Percentiles rank a stretch among this genome's conserved stretches.
These are phyloP conservation scores for Amylostereum areolatum DNA, from an alignment of 1,284 basidiomycete species.

Conservation along the genomic window DNA sequence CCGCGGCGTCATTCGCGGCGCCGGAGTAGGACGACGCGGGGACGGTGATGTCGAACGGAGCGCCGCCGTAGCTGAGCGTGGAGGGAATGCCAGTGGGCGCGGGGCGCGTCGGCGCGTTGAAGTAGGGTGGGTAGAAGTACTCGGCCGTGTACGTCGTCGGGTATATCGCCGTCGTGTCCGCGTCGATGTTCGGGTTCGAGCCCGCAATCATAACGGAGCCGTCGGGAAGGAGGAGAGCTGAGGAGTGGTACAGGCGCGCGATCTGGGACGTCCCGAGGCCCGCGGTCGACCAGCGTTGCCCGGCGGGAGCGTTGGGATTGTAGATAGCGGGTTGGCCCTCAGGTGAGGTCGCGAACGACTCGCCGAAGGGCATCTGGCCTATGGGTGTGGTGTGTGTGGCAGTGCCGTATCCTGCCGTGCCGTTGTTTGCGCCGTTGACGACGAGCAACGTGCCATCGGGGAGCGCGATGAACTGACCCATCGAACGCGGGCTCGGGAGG, in stretches of 20 bases:
- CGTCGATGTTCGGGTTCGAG: constrained; percentile 91
- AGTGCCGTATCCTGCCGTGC: constrained; percentile 66
- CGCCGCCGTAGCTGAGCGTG: constrained; percentile 82
- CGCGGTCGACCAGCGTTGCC: constrained; percentile 68
- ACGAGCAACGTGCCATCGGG: constrained; percentile 72
- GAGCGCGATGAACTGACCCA: constrained; percentile 83
- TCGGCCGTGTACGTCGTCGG: constrained; percentile 87
- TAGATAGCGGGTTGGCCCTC: constrained; percentile 71
- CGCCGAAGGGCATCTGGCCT: constrained; percentile 53
- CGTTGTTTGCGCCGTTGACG: constrained; percentile 76
- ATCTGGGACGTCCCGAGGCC: constrained; percentile 59
- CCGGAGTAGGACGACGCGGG: constrained; percentile 62
- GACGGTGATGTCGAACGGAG: constrained; percentile 64
- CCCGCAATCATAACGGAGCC: constrained; percentile 85
- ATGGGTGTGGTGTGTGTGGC: constrained; percentile 42
- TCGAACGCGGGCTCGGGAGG: constrained; percentile 70
- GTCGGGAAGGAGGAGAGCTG: constrained; percentile 85
- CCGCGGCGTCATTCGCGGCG: constrained; percentile 61
- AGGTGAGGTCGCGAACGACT: constrained; percentile 63
- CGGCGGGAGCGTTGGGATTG: constrained; percentile 58
- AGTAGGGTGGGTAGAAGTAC: constrained; percentile 84
- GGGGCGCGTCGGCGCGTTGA: constrained; percentile 72
- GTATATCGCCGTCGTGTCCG: constrained; percentile 61
- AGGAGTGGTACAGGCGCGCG: constrained; percentile 83
- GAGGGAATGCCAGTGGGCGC: constrained; percentile 65